Evolutionary conservation across 139 green algal genomes (phyloP).

Genomic region (Chlorella sp.): DNA sequence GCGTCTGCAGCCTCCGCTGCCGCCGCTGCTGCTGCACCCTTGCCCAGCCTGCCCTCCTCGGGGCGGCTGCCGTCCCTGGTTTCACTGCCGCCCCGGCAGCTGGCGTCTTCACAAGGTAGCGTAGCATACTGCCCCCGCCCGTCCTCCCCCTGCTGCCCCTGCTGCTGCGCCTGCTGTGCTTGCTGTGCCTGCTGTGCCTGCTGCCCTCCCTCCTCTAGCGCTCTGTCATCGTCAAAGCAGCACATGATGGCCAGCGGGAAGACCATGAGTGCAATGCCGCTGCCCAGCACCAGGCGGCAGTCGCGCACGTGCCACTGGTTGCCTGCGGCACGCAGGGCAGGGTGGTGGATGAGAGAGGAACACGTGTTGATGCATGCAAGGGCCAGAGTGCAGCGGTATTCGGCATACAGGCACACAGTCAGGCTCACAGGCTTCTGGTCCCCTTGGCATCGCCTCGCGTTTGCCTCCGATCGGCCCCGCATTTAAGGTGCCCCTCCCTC

Average conservation of each 20-base stretch:
- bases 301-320: constrained; percentile 49
- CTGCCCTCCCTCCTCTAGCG: constrained; percentile 33
- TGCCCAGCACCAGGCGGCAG: constrained; percentile 53
- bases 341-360: no score
- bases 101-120: neutral
- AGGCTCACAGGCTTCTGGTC: no score
- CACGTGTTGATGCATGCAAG: no score
- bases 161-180: neutral
- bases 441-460: no score
- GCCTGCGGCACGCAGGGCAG: neutral
- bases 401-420: no score
- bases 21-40: no score
- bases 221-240: constrained; percentile 56
- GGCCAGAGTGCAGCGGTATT: no score
- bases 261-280: constrained; percentile 44
- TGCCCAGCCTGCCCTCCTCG: neutral
- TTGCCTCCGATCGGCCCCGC: no score
- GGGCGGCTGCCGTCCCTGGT: neutral
- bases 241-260: constrained; percentile 47
- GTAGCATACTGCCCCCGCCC: neutral
- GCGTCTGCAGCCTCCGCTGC: no score
- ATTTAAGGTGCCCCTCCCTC: no score
- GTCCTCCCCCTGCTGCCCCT: neutral
- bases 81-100: neutral
- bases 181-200: neutral